Evolutionary conservation across 2,329 filamentous ascomycete genomes (phyloP).

Genomic region (Sporothrix sp.): DNA sequence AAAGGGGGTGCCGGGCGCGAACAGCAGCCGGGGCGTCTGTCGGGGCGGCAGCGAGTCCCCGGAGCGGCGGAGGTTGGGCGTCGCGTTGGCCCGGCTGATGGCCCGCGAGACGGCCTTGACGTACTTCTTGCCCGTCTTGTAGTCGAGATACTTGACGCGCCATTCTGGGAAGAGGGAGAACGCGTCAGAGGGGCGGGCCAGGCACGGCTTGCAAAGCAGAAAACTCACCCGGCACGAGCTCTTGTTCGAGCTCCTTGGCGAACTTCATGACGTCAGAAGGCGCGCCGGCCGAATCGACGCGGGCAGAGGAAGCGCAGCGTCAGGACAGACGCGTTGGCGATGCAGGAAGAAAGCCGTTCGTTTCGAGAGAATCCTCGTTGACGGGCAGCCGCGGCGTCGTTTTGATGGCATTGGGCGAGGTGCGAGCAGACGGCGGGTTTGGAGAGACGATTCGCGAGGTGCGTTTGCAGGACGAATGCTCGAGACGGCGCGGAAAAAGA

Average conservation of each 20-base stretch:
- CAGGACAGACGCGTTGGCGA: neutral
- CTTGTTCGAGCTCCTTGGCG: conserved; percentile 71
- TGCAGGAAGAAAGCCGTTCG: neutral
- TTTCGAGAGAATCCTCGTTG: no score
- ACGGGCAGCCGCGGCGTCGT: neutral
- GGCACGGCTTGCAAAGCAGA: no score
- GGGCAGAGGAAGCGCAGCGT: neutral
- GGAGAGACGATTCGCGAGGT: neutral
- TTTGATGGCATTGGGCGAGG: neutral
- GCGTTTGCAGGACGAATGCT: neutral
- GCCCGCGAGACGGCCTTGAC: conserved; percentile 74
- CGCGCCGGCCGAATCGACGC: neutral
- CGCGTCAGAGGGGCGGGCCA: no score
- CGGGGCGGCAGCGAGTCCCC: conserved; percentile 26
- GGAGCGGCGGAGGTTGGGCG: conserved; percentile 32
- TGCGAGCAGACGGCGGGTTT: neutral
- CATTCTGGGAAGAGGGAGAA: conserved; percentile 51
- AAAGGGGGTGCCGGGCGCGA: conserved; percentile 18
- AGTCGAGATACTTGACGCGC: conserved; percentile 88
- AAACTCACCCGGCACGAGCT: conserved; percentile 67
- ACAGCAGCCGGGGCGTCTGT: conserved; percentile 22
- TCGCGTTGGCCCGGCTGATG: conserved; percentile 50
- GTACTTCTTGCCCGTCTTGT: conserved; percentile 92
- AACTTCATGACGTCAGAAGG: conserved; percentile 45
- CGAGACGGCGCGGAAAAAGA: neutral